Evolutionary conservation across 2,329 filamentous ascomycete genomes (phyloP), one percentile per base, ranked within the genome.

Genomic region (Ampelomyces quisqualis): DNA sequence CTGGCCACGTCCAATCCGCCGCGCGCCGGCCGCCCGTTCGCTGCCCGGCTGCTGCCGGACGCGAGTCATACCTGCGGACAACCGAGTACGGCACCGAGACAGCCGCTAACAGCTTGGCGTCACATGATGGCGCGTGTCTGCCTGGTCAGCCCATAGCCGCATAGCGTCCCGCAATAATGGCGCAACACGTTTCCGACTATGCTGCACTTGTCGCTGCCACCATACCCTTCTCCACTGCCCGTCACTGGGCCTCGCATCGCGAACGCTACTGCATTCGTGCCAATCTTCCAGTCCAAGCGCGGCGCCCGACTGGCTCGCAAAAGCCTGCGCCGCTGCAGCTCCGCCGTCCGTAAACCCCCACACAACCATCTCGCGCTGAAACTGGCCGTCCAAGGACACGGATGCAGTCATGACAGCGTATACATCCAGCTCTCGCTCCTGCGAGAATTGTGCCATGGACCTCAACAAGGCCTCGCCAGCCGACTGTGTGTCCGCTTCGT

Each of bases 401-500:
- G 74, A 80, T n/a, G 80, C 80, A 1, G 86, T 88, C 83, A 90
- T 86, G 40, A 90, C 70, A 7, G 74, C 75, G 7, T 77, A 78
- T 7, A 90, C 59, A 40, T 84, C 80, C n/a, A 90, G 64, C 0
- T 68, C 51, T 40, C 77, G 74, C 60, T 82, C 78, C n/a, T 67
- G 55, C 0, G 77, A 73, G 70, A 82, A 89, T 0, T 57, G 51
- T 10, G 65, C 62, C 1, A 88, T 52, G 7, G 71, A 74, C 0
- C 64, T 47, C 1, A 80, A 57, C 5, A 90, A 73, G 0, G 64
- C 60, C 1, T 64, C 63, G 1, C 59, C 49, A 57, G 57, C 5
- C 2, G 51, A 38, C 13, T 51, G 36, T 18, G 48, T 33, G n/a
- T 47, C 43, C 36, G 43, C 49, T 45, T 71, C 63, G 2, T 72